Percentiles rank a stretch among this genome's conserved stretches.
Evolutionary conservation across 192 early-diverging fungal species (phyloP).

Genomic region (Linnemannia schmuckeri): DNA sequence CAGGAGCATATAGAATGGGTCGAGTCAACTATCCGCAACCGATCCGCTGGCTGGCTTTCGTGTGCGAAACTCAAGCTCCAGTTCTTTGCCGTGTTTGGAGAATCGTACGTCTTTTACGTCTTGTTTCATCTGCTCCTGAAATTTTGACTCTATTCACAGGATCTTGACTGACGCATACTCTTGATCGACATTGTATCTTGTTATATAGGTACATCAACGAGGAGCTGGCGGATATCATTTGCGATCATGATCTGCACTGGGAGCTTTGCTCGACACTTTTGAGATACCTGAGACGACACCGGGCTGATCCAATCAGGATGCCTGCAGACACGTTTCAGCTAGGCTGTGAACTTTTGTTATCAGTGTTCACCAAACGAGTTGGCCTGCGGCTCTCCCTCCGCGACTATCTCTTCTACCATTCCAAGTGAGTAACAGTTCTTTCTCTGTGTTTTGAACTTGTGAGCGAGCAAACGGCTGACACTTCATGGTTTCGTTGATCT

Average conservation of each 20-base stretch:
- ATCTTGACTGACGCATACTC: neutral
- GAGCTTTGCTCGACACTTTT: conserved; percentile 28
- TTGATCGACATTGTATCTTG: neutral
- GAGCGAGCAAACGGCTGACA: neutral
- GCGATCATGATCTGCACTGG: conserved; percentile 32
- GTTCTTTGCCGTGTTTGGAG: conserved; percentile 40
- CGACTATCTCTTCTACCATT: conserved; percentile 27
- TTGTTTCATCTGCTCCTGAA: neutral
- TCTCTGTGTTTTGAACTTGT: neutral
- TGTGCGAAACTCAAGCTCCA: conserved; percentile 51
- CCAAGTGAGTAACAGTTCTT: conserved; percentile 21
- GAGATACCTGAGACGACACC: conserved; percentile 26
- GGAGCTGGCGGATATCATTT: conserved; percentile 27
- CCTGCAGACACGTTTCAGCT: conserved; percentile 24
- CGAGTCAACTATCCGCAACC: conserved; percentile 18
- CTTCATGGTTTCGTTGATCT: neutral
- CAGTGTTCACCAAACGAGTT: conserved; percentile 41
- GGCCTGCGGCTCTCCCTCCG: conserved; percentile 11
- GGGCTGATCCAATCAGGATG: conserved; percentile 29
- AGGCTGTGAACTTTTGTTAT: conserved; percentile 34
- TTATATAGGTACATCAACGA: conserved; percentile 30
- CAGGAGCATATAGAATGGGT: conserved; percentile 28
- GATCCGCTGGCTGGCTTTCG: conserved; percentile 26
- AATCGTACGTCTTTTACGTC: conserved; percentile 11
- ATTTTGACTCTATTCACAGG: neutral